Base-by-base conservation (phyloP, 108 stramenopile species). In the Skeletonema grethae region DNA sequence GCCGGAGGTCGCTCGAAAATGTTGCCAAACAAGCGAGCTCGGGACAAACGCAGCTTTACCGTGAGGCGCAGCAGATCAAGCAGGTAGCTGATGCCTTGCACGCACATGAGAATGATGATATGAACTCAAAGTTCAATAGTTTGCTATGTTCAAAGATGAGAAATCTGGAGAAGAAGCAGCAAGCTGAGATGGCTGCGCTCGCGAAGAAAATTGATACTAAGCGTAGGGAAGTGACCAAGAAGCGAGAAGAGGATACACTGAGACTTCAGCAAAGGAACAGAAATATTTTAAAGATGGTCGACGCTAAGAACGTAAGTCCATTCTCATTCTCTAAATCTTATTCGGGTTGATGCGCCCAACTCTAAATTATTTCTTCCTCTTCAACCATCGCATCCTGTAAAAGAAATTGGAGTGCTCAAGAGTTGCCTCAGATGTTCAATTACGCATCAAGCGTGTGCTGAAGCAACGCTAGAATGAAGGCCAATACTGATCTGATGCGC, bases 61-160 rank as follows among this genome's bases (percentile, higher is more conserved):
- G 50, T 55, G 70, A 72, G 50, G 70, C 70, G 8, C 70, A 63
- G 1, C 43, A 55, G 28, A 50, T 61, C 32, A 72, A 72, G 62
- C 15, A 39, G 24, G 61, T 72, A 7, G 24, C 62, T 0, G 70
- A 72, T 38, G 62, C 45, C 5, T 34, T 72, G 31, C 61, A 72
- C 24, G 61, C 55, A 34, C 34, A 55, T 25, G 61, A 72, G 22
- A 8, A 20, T 10, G 16, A 31, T 12, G 62, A 63, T 20, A 72
- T 62, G 70, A 60, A 63, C 6, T 72, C 70, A 7, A 62, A 61
- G 31, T 57, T 59, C 11, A 57, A 36, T 12, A 38, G 57, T 24
- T 39, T 7, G 2, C 30, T 67, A n/a, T 10, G 16, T 29, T 20
- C 29, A 32, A 67, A 56, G 20, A 9, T 29, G 20, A 7, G 34